Base-by-base conservation (phyloP, 768 basidiomycete species). In the Hygrocybe coccinea region DNA sequence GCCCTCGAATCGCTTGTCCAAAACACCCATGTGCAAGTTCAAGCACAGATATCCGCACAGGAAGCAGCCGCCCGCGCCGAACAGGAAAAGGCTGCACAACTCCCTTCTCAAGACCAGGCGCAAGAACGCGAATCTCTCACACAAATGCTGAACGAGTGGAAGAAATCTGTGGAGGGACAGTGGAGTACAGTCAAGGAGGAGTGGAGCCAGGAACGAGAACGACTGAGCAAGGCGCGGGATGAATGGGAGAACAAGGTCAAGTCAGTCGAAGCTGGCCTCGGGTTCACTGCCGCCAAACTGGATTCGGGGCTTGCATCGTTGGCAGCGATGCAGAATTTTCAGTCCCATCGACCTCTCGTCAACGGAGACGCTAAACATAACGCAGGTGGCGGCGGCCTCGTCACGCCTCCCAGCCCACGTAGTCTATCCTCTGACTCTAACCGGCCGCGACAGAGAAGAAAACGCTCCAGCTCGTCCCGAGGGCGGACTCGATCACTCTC, bases 151-250 rank as follows among this genome's bases (percentile, higher is more conserved):
- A 71, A 74, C 17, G 82, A 85, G 39, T 94, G 91, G 89, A 87
- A 86, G 67, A 84, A 82, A 63, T 75, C 73, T 10, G 83, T 94
- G 21, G 91, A 94, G 62, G 87, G 85, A 8, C 82, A 85, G 49
- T 94, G 91, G 56, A 79, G 74, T 35, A 73, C 69, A 25, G 85
- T 94, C 33, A 82, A 86, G 62, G 86, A 90, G 60, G 87, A 89
- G 54, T 97, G 92, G 92, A 78, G 78, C 1, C 75, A 80, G 36
- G 94, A 97, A 69, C 77, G 92, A 3, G 86, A 87, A 57, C 77
- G 90, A 17, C 76, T 97, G 10, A 75, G 77, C 38, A 74, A 78
- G 17, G 91, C 90, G 11, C 77, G 86, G 47, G 84, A 89, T 39
- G 90, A 94, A 61, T 95, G 89, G 86, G 94, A 95, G 69, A 70